Conservation (phyloP, 2,329 filamentous ascomycete species). For the Aspergillus sp. region DNA sequence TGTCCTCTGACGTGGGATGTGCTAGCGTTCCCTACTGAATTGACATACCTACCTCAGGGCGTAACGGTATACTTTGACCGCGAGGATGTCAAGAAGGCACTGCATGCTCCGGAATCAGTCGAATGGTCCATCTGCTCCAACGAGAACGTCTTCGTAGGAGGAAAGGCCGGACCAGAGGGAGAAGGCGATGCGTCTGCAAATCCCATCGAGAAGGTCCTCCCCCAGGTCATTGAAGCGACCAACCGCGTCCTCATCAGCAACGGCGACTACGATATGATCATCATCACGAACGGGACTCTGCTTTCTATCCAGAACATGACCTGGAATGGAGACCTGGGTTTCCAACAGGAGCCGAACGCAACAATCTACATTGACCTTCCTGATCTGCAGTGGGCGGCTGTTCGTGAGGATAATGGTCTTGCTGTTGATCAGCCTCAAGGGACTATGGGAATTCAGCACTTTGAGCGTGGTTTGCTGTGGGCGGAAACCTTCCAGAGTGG, state of each 20-base stretch:
- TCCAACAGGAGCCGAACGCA: conserved; percentile 64
- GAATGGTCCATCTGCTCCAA: conserved; percentile 37
- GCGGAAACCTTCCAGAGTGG: conserved; percentile 45
- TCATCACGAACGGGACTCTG: conserved; percentile 69
- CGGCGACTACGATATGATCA: conserved; percentile 69
- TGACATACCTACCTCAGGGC: conserved; percentile 61
- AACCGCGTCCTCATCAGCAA: conserved; percentile 74
- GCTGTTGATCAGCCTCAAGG: conserved; percentile 64
- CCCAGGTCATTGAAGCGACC: conserved; percentile 51
- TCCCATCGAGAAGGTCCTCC: conserved; percentile 52
- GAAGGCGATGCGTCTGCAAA: conserved; percentile 48
- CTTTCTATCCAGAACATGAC: conserved; percentile 81
- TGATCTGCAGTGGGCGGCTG: conserved; percentile 57
- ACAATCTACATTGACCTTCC: conserved; percentile 32
- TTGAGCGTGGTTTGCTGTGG: conserved; percentile 75
- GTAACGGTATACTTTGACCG: conserved; percentile 69
- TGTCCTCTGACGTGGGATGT: conserved; percentile 72
- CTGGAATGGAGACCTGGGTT: conserved; percentile 71
- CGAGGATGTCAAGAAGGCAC: conserved; percentile 65
- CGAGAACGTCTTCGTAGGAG: conserved; percentile 46
- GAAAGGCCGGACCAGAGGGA: conserved; percentile 35
- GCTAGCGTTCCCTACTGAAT: conserved; percentile 59
- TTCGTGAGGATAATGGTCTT: conserved; percentile 57
- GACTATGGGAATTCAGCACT: conserved; percentile 68
- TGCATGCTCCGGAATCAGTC: conserved; percentile 56